Conservation (phyloP, 352 stramenopile genomes). For the Peronospora destructor region DNA sequence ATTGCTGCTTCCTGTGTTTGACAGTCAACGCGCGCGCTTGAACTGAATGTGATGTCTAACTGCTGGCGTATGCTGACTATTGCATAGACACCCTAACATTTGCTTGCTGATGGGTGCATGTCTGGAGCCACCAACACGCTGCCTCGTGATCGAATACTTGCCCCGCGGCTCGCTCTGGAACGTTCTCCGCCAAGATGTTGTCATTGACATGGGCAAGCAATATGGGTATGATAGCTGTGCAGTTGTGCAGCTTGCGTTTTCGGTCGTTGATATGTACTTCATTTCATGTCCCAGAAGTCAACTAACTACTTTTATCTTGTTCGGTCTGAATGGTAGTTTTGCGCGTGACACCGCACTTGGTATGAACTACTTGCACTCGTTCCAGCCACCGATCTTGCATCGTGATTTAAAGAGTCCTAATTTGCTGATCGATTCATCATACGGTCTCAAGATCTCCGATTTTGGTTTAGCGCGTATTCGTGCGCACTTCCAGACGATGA, state of each 20-base stretch:
- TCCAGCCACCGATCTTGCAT: constrained; percentile 81
- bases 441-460: constrained; percentile 86
- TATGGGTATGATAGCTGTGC: constrained; percentile 39
- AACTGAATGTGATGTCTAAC: constrained; percentile 2
- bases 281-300: neutral
- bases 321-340: constrained; percentile 35
- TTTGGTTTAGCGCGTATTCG: constrained; percentile 78
- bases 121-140: constrained; percentile 67
- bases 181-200: constrained; percentile 70
- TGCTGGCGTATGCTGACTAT: constrained; percentile 2
- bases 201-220: constrained; percentile 66
- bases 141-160: constrained; percentile 84
- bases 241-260: neutral
- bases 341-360: constrained; percentile 71
- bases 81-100: constrained; percentile 78
- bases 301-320: constrained; percentile 1
- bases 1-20: neutral
- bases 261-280: neutral
- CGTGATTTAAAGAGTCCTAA: constrained; percentile 85
- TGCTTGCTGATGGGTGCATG: constrained; percentile 80
- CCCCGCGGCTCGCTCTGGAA: constrained; percentile 79
- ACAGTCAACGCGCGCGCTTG: neutral
- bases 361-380: constrained; percentile 87
- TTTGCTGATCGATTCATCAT: constrained; percentile 68
- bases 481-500: constrained; percentile 85